phyloP scores from a whole-genome alignment of 805 yeast genomes.

The Jamesozyma piceae region DNA sequence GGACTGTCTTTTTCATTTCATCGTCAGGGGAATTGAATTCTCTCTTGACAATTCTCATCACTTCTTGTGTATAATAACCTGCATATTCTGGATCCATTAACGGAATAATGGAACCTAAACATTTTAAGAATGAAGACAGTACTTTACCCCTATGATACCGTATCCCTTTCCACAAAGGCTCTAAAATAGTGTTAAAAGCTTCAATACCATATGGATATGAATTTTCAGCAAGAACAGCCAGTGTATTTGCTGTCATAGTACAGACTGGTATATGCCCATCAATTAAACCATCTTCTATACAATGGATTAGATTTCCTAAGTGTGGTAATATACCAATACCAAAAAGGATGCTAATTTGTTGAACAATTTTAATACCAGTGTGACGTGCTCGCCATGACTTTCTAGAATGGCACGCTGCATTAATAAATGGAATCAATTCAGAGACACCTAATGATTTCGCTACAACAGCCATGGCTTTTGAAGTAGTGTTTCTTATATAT shows the following conservation, averaged over 20 bases:
- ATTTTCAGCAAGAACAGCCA: slow-evolving; percentile 70
- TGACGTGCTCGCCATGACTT: slow-evolving; percentile 77
- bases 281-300: slow-evolving; percentile 46
- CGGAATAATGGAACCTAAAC: slow-evolving; percentile 74
- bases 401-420: slow-evolving; percentile 67
- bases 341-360: slow-evolving; percentile 57
- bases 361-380: slow-evolving; percentile 70
- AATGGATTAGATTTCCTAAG: slow-evolving; percentile 52
- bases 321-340: slow-evolving; percentile 74
- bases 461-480: slow-evolving; percentile 75
- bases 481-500: slow-evolving; percentile 62
- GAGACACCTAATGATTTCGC: slow-evolving; percentile 72
- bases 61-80: slow-evolving; percentile 64
- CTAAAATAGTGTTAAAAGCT: slow-evolving; percentile 64
- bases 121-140: slow-evolving; percentile 64
- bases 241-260: slow-evolving; percentile 58
- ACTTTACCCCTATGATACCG: slow-evolving; percentile 67
- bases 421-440: slow-evolving; percentile 64
- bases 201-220: slow-evolving; percentile 85
- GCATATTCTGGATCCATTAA: slow-evolving; percentile 80
- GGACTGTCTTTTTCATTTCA: slow-evolving; percentile 70
- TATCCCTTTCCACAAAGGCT: slow-evolving; percentile 75
- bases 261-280: slow-evolving; percentile 67
- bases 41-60: slow-evolving; percentile 54
- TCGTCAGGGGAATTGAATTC: slow-evolving; percentile 80